phyloP scores from a whole-genome alignment of 495 filamentous ascomycete species.

The Saxophila tyrrhenica region DNA sequence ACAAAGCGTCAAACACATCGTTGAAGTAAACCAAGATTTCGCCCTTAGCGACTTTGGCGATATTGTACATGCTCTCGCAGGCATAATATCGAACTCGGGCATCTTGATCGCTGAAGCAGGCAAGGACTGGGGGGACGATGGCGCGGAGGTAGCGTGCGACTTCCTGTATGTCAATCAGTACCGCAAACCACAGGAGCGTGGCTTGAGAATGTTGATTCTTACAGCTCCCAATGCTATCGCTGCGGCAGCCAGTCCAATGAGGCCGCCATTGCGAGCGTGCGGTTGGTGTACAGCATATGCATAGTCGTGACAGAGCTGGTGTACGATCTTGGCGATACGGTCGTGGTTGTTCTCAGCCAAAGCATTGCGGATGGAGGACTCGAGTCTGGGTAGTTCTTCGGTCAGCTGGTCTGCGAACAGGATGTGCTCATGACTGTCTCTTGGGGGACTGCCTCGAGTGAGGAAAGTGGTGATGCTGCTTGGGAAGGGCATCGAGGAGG shows the following conservation, averaged over 20 bases:
- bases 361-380: constrained; percentile 80
- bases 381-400: constrained; percentile 47
- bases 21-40: constrained; percentile 96
- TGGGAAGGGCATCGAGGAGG: constrained; percentile 6
- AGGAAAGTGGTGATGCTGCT: constrained; percentile 5
- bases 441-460: background rate
- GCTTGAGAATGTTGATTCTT: too few relatives aligned
- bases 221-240: constrained; percentile 91
- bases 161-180: constrained; percentile 39
- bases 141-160: constrained; percentile 82
- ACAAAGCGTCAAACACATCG: constrained; percentile 91
- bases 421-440: background rate
- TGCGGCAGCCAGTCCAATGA: constrained; percentile 92
- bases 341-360: constrained; percentile 64
- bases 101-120: constrained; percentile 97
- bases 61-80: constrained; percentile 99
- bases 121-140: constrained; percentile 94
- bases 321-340: constrained; percentile 70
- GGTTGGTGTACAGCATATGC: constrained; percentile 97
- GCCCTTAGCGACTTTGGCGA: constrained; percentile 97
- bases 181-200: constrained; percentile 21
- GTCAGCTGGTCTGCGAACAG: constrained; percentile 10
- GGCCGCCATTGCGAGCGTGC: constrained; percentile 88
- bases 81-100: constrained; percentile 96
- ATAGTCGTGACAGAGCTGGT: constrained; percentile 95